A percentile compares a stretch with the other conserved stretches of the same genome.
These are phyloP conservation scores for Aspergillus texensis DNA, from an alignment of 2,329 filamentous ascomycete species.

Conservation along the genomic window DNA sequence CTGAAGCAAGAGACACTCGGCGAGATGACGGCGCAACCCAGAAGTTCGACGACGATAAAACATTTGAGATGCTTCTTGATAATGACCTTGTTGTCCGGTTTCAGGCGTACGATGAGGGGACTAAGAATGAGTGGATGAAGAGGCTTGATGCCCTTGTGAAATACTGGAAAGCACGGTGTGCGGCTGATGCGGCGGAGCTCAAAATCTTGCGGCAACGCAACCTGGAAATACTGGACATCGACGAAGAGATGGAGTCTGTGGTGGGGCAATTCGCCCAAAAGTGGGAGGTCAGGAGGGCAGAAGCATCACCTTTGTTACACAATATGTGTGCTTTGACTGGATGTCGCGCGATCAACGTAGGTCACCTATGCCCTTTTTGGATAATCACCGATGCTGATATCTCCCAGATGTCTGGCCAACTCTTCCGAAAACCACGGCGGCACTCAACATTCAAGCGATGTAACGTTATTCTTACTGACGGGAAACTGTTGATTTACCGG, in stretches of 20 bases:
- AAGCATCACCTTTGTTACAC: constrained; percentile 66
- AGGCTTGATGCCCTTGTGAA: constrained; percentile 58
- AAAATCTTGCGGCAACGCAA: constrained; percentile 62
- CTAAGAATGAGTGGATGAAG: constrained; percentile 64
- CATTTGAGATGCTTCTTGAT: constrained; percentile 63
- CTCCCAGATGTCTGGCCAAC: constrained; percentile 57
- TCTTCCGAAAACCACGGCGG: constrained; percentile 66
- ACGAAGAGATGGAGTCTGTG: constrained; percentile 66
- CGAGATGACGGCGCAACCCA: constrained; percentile 57
- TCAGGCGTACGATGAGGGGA: constrained; percentile 59
- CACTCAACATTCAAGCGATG: constrained; percentile 64
- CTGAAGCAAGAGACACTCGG: constrained; percentile 48
- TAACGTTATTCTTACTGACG: constrained; percentile 62
- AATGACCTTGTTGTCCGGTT: constrained; percentile 65
- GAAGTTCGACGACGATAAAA: constrained; percentile 59
- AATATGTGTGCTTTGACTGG: constrained; percentile 67
- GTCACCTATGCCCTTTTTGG: not conserved
- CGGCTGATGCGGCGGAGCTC: constrained; percentile 59
- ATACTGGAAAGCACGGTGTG: constrained; percentile 64
- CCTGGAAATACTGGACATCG: constrained; percentile 62
- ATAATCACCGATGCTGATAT: constrained; percentile 3
- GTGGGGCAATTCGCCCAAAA: constrained; percentile 69
- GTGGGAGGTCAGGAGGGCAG: constrained; percentile 68
- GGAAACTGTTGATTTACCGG: constrained; percentile 65
- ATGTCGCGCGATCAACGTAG: constrained; percentile 61